Base-by-base conservation (phyloP, 208 protist genomes). In the Wallacemonas sp. region DNA sequence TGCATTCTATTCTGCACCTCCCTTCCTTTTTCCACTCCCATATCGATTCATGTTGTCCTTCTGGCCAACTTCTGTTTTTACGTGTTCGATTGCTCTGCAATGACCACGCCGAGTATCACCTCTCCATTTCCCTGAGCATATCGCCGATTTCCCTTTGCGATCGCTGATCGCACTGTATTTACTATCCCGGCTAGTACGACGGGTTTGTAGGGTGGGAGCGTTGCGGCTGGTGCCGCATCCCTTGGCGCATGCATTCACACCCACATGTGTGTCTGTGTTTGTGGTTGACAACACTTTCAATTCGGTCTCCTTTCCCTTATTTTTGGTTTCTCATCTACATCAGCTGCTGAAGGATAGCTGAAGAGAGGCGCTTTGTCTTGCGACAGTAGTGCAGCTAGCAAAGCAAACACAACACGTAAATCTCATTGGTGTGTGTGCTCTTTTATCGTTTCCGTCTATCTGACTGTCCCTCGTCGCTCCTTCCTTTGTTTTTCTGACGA, bases 21-120 rank as follows among this genome's bases (percentile, higher is more conserved):
- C 25, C 52, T 29, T 50, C 41, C 16, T 66, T 26, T 38, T n/a
- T 23, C 39, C 42, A 23, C 48, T 36, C 57, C 72, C 26, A 57
- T 63, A 29, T 31, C n/a, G 16, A 46, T 0, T 38, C 68, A 29
- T 50, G 46, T 62, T 16, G 52, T 57, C 38, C n/a, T n/a, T n/a
- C n/a, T n/a, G n/a, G n/a, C n/a, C n/a, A n/a, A n/a, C n/a, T n/a
- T n/a, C n/a, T n/a, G 48, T 63, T 36, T 36, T 41, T 65, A 8
- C 61, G 14, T 59, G 12, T 52, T 26, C n/a, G 10, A 16, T 3
- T 45, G 62, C n/a, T 67, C 44, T 62, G 2, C n/a, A n/a, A n/a
- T n/a, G n/a, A n/a, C n/a, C n/a, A n/a, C n/a, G n/a, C n/a, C n/a
- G n/a, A n/a, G n/a, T n/a, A n/a, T n/a, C n/a, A n/a, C n/a, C n/a